Percentiles rank a stretch among this genome's conserved stretches.
Conservation (phyloP, 2,329 filamentous ascomycete species). For the Botrytis paeoniae region DNA sequence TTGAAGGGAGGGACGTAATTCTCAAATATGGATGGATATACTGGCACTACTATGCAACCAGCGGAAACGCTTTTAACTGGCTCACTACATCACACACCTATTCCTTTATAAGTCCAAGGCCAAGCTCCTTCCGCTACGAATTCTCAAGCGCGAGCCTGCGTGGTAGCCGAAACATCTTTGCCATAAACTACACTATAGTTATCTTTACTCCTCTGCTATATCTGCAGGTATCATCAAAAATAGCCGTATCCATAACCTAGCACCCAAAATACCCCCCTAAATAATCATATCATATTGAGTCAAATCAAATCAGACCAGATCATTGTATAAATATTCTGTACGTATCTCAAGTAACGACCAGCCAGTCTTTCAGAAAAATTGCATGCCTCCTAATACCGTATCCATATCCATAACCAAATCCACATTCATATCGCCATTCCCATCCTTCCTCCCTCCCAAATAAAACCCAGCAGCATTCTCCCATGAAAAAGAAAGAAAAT, state of each 20-base stretch:
- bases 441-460: not conserved
- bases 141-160: not conserved
- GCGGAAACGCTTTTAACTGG: not conserved
- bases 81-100: not conserved
- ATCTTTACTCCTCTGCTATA: not conserved
- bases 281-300: not conserved
- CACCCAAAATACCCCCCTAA: not conserved
- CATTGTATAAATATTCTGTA: not conserved
- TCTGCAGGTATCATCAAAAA: not conserved
- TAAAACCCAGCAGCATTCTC: not conserved
- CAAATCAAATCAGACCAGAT: not conserved
- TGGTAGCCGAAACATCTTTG: not conserved
- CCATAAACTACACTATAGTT: not conserved
- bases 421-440: not conserved
- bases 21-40: not conserved
- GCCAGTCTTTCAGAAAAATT: not conserved
- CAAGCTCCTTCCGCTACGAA: not conserved
- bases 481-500: not conserved
- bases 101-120: not conserved
- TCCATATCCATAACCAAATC: conserved; percentile 1
- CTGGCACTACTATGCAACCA: too few relatives aligned
- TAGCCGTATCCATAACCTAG: not conserved
- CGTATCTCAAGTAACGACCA: not conserved
- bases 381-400: not conserved
- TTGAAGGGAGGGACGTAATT: not conserved